Conservation (phyloP, 371 early-diverging fungal genomes). For the Mucor circinelloides region DNA sequence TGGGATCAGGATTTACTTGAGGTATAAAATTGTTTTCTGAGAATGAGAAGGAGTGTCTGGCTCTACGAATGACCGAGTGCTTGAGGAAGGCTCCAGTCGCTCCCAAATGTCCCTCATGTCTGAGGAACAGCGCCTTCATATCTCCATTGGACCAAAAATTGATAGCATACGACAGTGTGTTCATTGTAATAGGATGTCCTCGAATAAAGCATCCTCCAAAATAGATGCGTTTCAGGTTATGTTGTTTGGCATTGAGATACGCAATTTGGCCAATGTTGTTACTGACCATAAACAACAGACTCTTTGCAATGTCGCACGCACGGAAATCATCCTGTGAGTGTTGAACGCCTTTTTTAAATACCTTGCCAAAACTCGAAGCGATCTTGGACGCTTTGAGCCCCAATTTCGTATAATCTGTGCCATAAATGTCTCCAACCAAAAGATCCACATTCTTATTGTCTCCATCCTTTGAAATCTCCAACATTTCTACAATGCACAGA, state of each 20-base stretch:
- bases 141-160: conserved; percentile 96
- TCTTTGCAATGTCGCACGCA: conserved; percentile 84
- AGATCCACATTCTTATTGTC: conserved; percentile 94
- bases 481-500: conserved; percentile 71
- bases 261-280: conserved; percentile 99
- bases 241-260: conserved; percentile 91
- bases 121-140: conserved; percentile 92
- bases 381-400: conserved; percentile 91
- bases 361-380: conserved; percentile 95
- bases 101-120: conserved; percentile 97
- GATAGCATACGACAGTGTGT: conserved; percentile 94
- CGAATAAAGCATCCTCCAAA: conserved; percentile 97
- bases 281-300: conserved; percentile 91
- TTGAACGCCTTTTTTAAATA: conserved; percentile 79
- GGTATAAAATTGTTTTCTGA: conserved; percentile 63
- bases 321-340: conserved; percentile 63
- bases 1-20: conserved; percentile 17
- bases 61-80: conserved; percentile 33
- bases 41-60: conserved; percentile 65
- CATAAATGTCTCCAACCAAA: conserved; percentile 97
- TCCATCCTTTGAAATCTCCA: conserved; percentile 89
- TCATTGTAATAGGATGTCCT: conserved; percentile 97
- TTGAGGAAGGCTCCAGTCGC: conserved; percentile 81
- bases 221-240: conserved; percentile 89
- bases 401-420: conserved; percentile 81